These are phyloP conservation scores for Phytophthora palmivora DNA, from an alignment of 352 stramenopile genomes.

Conservation along the genomic window DNA sequence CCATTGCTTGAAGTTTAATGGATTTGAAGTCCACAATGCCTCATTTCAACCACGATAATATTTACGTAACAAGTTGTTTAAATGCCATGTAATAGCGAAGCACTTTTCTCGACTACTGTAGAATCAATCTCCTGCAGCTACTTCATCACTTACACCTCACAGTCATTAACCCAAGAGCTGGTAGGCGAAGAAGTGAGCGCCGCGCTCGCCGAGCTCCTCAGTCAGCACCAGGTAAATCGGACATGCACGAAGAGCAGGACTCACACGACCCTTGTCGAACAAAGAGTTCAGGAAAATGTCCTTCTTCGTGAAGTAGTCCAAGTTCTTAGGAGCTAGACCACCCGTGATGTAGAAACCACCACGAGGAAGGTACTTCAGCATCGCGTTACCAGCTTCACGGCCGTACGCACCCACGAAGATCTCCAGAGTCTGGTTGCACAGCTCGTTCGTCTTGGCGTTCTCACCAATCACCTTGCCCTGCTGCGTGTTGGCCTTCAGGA, in stretches of 20 bases:
- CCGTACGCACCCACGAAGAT: conserved; percentile 97
- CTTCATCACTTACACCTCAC: too few species aligned
- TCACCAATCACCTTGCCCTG: conserved; percentile 85
- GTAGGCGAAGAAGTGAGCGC: conserved; percentile 88
- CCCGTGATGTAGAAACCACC: conserved; percentile 97
- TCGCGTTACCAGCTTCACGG: conserved; percentile 92
- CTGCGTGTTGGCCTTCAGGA: conserved; percentile 57
- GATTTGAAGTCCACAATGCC: too few species aligned
- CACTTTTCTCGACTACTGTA: too few species aligned
- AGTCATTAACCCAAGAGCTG: too few species aligned
- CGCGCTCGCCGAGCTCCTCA: conserved; percentile 89
- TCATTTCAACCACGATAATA: too few species aligned
- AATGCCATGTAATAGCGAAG: too few species aligned
- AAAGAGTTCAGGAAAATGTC: conserved; percentile 77
- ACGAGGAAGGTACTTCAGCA: conserved; percentile 95
- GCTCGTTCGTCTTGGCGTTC: conserved; percentile 82
- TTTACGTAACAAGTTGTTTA: too few species aligned
- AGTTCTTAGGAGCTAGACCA: conserved; percentile 96
- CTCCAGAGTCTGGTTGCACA: conserved; percentile 90
- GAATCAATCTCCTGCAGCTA: too few species aligned
- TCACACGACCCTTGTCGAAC: conserved; percentile 90
- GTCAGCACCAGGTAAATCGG: conserved; percentile 91
- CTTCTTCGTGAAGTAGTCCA: conserved; percentile 91
- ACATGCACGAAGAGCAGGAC: conserved; percentile 66
- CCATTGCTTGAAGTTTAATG: too few species aligned